Evolutionary conservation across 371 early-diverging fungal genomes (phyloP).

Genomic region (Haplosporangium sp.): DNA sequence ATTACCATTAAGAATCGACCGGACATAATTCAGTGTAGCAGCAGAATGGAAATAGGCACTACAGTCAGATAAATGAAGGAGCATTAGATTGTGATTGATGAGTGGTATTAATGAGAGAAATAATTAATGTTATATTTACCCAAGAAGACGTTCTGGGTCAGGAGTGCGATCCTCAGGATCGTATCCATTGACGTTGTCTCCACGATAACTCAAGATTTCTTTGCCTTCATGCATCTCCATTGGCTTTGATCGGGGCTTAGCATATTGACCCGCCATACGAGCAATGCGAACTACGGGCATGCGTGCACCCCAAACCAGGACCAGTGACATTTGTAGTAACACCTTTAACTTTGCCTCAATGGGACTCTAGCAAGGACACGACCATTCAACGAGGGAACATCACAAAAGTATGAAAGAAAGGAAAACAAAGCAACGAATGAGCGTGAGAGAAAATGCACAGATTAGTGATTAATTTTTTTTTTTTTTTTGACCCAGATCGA

Average conservation of each 20-base stretch:
- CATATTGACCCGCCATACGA: conserved; percentile 98
- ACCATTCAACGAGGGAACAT: not conserved
- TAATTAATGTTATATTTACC: conserved; percentile 58
- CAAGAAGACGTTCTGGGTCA: conserved; percentile 93
- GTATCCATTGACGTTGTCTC: conserved; percentile 97
- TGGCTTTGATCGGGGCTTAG: conserved; percentile 95
- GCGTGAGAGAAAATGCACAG: not conserved
- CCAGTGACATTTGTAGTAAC: conserved; percentile 95
- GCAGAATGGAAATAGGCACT: conserved; percentile 97
- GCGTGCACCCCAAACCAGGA: conserved; percentile 93
- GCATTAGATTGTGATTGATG: not conserved
- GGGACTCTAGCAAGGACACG: conserved; percentile 66
- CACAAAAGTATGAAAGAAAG: not conserved
- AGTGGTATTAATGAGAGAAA: not conserved
- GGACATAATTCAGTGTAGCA: conserved; percentile 96
- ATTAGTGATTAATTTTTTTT: conserved; percentile 4
- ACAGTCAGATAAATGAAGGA: not conserved
- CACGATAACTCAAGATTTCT: conserved; percentile 79
- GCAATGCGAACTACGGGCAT: conserved; percentile 95
- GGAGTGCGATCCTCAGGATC: conserved; percentile 88
- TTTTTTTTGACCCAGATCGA: conserved; percentile 23
- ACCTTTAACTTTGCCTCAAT: conserved; percentile 96
- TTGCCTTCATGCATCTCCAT: conserved; percentile 89
- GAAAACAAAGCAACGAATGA: not conserved
- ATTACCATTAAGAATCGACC: conserved; percentile 82